phyloP scores from a whole-genome alignment of 164 flowering plant genomes.

The Dillenia turbinata region DNA sequence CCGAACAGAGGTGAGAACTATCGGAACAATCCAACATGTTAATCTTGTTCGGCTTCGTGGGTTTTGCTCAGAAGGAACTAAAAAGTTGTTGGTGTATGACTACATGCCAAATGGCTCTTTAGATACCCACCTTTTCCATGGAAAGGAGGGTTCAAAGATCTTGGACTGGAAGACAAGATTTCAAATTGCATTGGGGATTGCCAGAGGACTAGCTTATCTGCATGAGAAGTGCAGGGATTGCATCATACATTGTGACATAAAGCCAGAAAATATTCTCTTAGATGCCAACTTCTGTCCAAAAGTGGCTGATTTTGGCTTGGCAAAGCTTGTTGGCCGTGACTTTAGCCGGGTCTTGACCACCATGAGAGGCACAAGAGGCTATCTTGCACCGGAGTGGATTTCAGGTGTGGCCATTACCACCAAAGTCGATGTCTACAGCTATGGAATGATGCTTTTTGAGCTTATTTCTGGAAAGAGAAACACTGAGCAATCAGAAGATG shows the following conservation, averaged over 20 bases:
- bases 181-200: constrained; percentile 42
- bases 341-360: constrained; percentile 54
- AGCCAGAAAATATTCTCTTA: constrained; percentile 56
- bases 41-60: constrained; percentile 53
- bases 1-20: constrained; percentile 49
- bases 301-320: constrained; percentile 61
- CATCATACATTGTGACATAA: constrained; percentile 59
- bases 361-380: constrained; percentile 57
- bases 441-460: constrained; percentile 53
- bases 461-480: constrained; percentile 44
- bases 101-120: constrained; percentile 55
- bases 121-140: constrained; percentile 30
- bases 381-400: constrained; percentile 60
- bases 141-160: neutral
- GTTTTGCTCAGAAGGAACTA: constrained; percentile 50
- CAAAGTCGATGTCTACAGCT: constrained; percentile 56
- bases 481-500: constrained; percentile 19
- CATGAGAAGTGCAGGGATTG: constrained; percentile 52
- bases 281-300: constrained; percentile 38
- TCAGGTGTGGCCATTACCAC: constrained; percentile 44
- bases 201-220: constrained; percentile 49
- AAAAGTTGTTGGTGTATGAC: constrained; percentile 48
- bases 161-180: constrained; percentile 43
- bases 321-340: constrained; percentile 47
- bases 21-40: constrained; percentile 54